Evolutionary conservation across 495 filamentous ascomycete genomes (phyloP), one percentile per base, ranked within the genome.

Genomic region (Penicillium longicatenatum): DNA sequence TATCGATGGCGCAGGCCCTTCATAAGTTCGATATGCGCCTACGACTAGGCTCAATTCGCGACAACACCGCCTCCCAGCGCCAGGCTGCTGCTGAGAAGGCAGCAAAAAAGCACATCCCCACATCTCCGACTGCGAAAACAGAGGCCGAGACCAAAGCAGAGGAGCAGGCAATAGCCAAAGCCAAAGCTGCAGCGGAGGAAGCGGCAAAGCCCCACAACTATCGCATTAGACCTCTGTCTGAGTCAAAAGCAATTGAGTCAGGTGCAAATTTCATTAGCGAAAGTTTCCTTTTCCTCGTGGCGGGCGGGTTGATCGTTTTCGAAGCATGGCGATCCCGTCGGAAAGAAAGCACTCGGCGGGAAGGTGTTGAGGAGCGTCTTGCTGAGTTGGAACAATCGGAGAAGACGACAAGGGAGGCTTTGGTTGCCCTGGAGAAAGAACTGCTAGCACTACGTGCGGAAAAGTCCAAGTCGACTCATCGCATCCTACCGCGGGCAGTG

Each of bases 261-360:
- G 96, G 96, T 24, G 95, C 94, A 10, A 96, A 95, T 55, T 96
- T 99, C 51, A 87, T 95, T 50, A 91, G 91, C 42, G 94, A 99
- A 64, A 76, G 83, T 1, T 99, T 99, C 68, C 84, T 99, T 30
- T 89, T 98, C 54, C 52, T 84, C 5, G 91, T 98, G 14, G 95
- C 89, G 3, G 85, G 86, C 12, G 81, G 79, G 0, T 69, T 98
- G 62, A 88, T 99, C 41, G 68, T 95, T 2, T 93, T 89, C 56
- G 94, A 99, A 73, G 89, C 87, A 21, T 86, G 83, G 69, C 79
- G 89, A 52, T 83, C 87, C 4, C 82, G 87, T 47, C 75, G 85
- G 57, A 98, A 97, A 70, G 93, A 95, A 61, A 80, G 79, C 37
- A 89, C 82, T 42, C 83, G 84, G 50, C 78, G 92, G 52, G 87